phyloP scores from a whole-genome alignment of 2,329 filamentous ascomycete species.

The Clarireedia hainanense region DNA sequence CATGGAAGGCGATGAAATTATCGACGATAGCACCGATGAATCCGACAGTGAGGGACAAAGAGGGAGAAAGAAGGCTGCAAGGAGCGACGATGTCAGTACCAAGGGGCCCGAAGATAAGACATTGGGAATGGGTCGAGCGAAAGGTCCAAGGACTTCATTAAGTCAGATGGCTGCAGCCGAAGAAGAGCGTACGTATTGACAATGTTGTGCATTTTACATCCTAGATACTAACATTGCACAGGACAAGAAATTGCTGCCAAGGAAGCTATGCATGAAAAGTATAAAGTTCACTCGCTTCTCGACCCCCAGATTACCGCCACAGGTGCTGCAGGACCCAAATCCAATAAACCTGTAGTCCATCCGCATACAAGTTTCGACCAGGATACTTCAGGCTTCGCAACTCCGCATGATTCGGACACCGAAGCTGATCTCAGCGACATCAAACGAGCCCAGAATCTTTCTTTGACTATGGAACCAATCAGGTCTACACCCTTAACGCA shows the following conservation, averaged over 20 bases:
- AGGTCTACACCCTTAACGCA: slow-evolving; percentile 68
- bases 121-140: slow-evolving; percentile 29
- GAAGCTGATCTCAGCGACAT: slow-evolving; percentile 81
- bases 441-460: slow-evolving; percentile 76
- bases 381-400: slow-evolving; percentile 39
- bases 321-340: slow-evolving; percentile 48
- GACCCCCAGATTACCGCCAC: slow-evolving; percentile 62
- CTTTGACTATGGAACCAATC: slow-evolving; percentile 72
- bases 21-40: slow-evolving; percentile 29
- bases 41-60: slow-evolving; percentile 60
- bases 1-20: slow-evolving; percentile 21
- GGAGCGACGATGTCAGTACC: slow-evolving; percentile 25
- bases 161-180: slow-evolving; percentile 68
- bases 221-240: slow-evolving; percentile 5
- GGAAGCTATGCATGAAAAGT: slow-evolving; percentile 15
- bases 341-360: slow-evolving; percentile 56
- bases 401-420: slow-evolving; percentile 72
- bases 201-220: not conserved
- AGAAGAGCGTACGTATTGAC: slow-evolving; percentile 59
- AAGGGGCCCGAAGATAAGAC: slow-evolving; percentile 30
- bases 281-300: slow-evolving; percentile 27
- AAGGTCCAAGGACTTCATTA: slow-evolving; percentile 38
- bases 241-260: slow-evolving; percentile 19
- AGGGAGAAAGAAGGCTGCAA: slow-evolving; percentile 46
- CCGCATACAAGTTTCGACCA: slow-evolving; percentile 77